Evolutionary conservation across 176 grass and related monocot species (phyloP).

Genomic region (Oryza rufipogon): DNA sequence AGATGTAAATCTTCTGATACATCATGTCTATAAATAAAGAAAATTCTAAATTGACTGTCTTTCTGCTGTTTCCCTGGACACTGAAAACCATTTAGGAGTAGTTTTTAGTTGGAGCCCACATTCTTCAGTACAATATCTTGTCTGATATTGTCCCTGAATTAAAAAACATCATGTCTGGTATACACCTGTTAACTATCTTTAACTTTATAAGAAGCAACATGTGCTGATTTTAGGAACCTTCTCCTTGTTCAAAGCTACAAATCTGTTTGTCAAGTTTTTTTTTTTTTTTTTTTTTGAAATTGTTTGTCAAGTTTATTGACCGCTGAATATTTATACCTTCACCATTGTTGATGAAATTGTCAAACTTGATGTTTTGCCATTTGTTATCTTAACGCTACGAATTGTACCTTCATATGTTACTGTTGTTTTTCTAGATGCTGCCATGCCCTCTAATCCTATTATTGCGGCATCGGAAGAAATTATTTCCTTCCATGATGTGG

Average conservation of each 20-base stretch:
- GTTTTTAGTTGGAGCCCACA: neutral
- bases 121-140: constrained; percentile 8
- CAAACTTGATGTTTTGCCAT: constrained; percentile 1
- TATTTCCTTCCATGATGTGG: constrained; percentile 83
- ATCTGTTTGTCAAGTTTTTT: too few relatives aligned
- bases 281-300: too few relatives aligned
- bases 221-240: constrained; percentile 25
- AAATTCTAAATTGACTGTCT: neutral
- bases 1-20: neutral
- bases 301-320: too few relatives aligned
- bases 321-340: too few relatives aligned
- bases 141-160: neutral
- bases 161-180: neutral
- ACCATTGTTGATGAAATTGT: constrained; percentile 12
- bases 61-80: neutral
- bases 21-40: neutral
- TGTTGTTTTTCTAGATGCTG: constrained; percentile 57
- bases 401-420: constrained; percentile 24
- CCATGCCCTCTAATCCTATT: constrained; percentile 48
- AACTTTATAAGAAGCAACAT: constrained; percentile 11
- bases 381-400: constrained; percentile 14
- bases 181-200: neutral
- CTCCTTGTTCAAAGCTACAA: constrained; percentile 22
- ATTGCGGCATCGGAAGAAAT: constrained; percentile 44
- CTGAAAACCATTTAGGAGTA: neutral